Evolutionary conservation across 805 yeast genomes (phyloP), one percentile per base, ranked within the genome.

Genomic region (Candida boidinii): DNA sequence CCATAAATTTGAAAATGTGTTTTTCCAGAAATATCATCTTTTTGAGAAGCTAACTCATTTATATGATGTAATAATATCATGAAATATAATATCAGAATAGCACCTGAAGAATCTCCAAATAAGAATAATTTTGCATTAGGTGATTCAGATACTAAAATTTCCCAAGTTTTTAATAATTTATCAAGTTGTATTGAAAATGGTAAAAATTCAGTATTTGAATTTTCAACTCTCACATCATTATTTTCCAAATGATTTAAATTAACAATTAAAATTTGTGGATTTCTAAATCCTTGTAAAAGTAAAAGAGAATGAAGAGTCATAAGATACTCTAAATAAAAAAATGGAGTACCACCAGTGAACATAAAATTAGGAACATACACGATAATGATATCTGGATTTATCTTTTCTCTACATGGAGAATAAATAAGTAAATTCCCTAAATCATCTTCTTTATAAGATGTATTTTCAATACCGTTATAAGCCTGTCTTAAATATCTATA

Each of bases 81-180:
- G 32, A 64, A 42, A 10, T 63, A 44, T 29, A 68, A 38, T 3
- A 54, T 51, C 24, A 66, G 38, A n/a, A 62, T 64, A 0, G 68
- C 75, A 1, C 78, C 77, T 4, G 60, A 47, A 1, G 75, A 68
- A 33, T 71, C 75, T 0, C 76, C 77, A 30, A 56, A 44, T 4
- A 66, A 28, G 4, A 66, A 48, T 3, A 52, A 29, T 17, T 52
- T 52, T 1, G 68, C 48, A 0, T 36, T 30, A 0, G 57, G 57
- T 28, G 44, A 34, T 4, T 24, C 35, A 6, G 34, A 20, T 0
- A 41, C 37, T 6, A 62, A 37, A 29, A 51, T 47, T 13, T 43
- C 41, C 62, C 69, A 68, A 1, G 53, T 60, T 3, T 34, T 37
- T 3, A 51, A 29, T 1, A 56, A 47, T 10, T 45, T 37, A 5